Percentiles rank a stretch among this genome's conserved stretches.
These are phyloP conservation scores for Akanthomyces lecanii DNA, from an alignment of 2,329 filamentous ascomycete species.

Conservation along the genomic window DNA sequence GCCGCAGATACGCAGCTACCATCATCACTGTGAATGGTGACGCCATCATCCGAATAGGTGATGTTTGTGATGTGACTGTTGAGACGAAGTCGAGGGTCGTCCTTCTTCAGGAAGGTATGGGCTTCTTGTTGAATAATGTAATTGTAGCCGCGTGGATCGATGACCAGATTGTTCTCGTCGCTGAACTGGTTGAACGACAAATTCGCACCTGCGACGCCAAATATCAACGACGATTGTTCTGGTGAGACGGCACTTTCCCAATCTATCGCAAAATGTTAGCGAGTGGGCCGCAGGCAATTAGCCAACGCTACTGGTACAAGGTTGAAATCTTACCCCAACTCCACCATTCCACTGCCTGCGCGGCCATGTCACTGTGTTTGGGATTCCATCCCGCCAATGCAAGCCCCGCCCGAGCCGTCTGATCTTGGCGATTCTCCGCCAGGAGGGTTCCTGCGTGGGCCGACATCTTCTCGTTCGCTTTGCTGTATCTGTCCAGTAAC, in stretches of 20 bases:
- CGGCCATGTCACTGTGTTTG: slow-evolving; percentile 45
- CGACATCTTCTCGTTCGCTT: slow-evolving; percentile 41
- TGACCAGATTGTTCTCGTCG: slow-evolving; percentile 58
- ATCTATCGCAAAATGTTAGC: background rate
- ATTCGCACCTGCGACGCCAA: slow-evolving; percentile 53
- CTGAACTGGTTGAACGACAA: slow-evolving; percentile 59
- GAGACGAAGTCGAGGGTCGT: slow-evolving; percentile 55
- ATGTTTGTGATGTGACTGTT: slow-evolving; percentile 55
- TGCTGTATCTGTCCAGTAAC: slow-evolving; percentile 48
- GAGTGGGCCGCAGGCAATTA: too few species aligned
- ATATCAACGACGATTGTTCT: slow-evolving; percentile 52
- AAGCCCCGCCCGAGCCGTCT: slow-evolving; percentile 55
- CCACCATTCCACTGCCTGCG: slow-evolving; percentile 59
- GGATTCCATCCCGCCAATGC: slow-evolving; percentile 61
- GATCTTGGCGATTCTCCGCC: slow-evolving; percentile 56
- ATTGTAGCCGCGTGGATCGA: slow-evolving; percentile 59
- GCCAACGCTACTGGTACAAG: background rate
- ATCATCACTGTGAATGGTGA: slow-evolving; percentile 49
- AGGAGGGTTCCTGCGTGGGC: slow-evolving; percentile 55
- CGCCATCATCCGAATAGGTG: slow-evolving; percentile 46
- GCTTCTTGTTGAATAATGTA: slow-evolving; percentile 54
- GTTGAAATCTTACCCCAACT: slow-evolving; percentile 29
- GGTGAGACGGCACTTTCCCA: slow-evolving; percentile 37
- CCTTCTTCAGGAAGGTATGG: slow-evolving; percentile 48
- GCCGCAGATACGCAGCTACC: slow-evolving; percentile 55